Evolutionary conservation across 495 filamentous ascomycete genomes (phyloP), one percentile per base, ranked within the genome.

Genomic region (Sabuloglossum arenarium): DNA sequence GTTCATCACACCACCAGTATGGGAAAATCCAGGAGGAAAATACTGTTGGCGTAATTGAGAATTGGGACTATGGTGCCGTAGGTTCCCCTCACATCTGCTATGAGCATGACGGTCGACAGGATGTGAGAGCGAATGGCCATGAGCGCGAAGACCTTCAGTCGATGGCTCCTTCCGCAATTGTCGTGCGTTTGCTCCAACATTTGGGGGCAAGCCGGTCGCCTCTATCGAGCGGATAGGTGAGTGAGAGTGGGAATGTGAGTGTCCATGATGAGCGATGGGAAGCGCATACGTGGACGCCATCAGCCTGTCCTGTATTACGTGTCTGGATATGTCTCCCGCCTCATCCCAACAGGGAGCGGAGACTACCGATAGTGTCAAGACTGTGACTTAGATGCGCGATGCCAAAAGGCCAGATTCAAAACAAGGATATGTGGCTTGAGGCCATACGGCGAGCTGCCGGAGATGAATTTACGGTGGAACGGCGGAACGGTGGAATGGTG

Each of bases 41-140:
- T 51, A 27, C 14, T 29, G n/a, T 19, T 29, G 23, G 14, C 11
- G 28, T 30, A 51, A 16, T 29, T 51, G 47, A 19, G 47, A 27
- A 19, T 29, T 51, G 24, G 47, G 28, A 11, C 1, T 29, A 51
- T 51, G 28, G 6, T 28, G 47, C 12, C 25, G 23, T 12, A 21
- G 25, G 16, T 79, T 57, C 74, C 79, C 5, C 70, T 85, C n/a
- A 78, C 74, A 0, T 76, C 77, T 53, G 78, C 81, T 0, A 73
- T 74, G 3, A 61, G 76, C 21, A 29, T 51, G 47, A 16, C 25
- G 6, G 5, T 51, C 47, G 23, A 51, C 25, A 29, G 47, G 6
- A 30, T 51, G 47, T 51, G 47, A 51, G 16, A 28, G 23, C 11
- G 47, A 51, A 30, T 51, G 47, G 12, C 47, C 47, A 51, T 51